Base-by-base conservation (phyloP, 1,139 yeast genomes). In the Kodamaea derodonti region DNA sequence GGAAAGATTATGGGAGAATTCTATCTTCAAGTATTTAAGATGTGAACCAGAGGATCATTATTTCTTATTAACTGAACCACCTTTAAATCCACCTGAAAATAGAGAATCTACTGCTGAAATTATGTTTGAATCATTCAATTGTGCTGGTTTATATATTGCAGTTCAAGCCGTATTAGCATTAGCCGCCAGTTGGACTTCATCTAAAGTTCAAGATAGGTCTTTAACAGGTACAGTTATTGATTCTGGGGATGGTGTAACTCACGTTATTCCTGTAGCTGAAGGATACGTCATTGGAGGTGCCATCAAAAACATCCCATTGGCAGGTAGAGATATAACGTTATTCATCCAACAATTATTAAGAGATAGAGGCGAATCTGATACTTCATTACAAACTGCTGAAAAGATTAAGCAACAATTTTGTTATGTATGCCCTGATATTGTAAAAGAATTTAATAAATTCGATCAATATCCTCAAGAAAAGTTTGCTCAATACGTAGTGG, bases 31-130 rank as follows among this genome's bases (percentile, higher is more conserved):
- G 64, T 92, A 92, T 59, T 74, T 92, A 52, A 79, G 97, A 61
- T 88, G 97, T 58, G 98, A 92, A 62, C 99, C 99, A 6, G 99
- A 92, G 60, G 99, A 92, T 62, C 99, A 92, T 55, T 87, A 87
- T 60, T 92, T 92, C 61, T 70, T 92, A 42, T 67, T 92, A 49
- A 92, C 99, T 34, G 99, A 92, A 65, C 99, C 99, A 12, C 99
- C 99, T 20, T 76, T 94, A 51, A 94, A 94, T 55, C 97, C 99
- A 13, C 97, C 98, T 3, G 98, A 94, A 65, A 94, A 94, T 63
- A 82, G 99, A 66, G 98, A 94, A 61, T 86, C 86, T 58, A 88
- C 96, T 3, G 99, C 98, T 8, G 98, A 92, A 60, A 92, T 92
- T 56, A 92, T 92, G 95, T 92, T 92, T 66, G 99, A 92, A 65